A percentile compares a stretch with the other conserved stretches of the same genome.
phyloP scores from a whole-genome alignment of 2,329 filamentous ascomycete species.

The Colletotrichum noveboracense region DNA sequence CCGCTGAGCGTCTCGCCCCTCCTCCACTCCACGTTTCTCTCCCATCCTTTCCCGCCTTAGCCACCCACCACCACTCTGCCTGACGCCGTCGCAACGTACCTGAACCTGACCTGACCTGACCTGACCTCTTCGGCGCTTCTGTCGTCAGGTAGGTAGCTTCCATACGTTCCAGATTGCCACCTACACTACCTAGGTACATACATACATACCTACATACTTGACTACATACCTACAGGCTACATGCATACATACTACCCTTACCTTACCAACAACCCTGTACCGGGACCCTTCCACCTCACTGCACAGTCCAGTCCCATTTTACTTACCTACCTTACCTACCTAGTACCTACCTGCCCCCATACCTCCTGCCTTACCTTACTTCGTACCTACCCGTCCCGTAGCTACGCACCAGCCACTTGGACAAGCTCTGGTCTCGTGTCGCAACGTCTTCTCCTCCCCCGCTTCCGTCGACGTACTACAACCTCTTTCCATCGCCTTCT shows the following conservation, averaged over 20 bases:
- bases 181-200: not conserved
- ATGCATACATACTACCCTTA: not conserved
- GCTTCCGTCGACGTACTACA: constrained; percentile 18
- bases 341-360: not conserved
- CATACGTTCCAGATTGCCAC: not conserved
- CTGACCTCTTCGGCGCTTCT: not conserved
- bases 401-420: constrained; percentile 21
- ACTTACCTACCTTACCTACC: not conserved
- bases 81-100: not conserved
- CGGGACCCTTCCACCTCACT: not conserved
- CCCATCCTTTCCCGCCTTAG: not conserved
- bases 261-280: not conserved
- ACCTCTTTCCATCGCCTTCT: constrained; percentile 21
- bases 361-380: not conserved
- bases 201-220: too few species aligned
- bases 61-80: not conserved
- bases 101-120: not conserved
- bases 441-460: constrained; percentile 23
- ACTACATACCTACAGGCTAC: not conserved
- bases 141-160: not conserved
- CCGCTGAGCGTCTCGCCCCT: not conserved
- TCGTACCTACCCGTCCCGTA: constrained; percentile 15
- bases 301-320: not conserved
- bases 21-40: not conserved
- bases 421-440: constrained; percentile 25